These are phyloP conservation scores for Jacaranda mimosifolia DNA, from an alignment of 257 asterid genomes.

Conservation along the genomic window DNA sequence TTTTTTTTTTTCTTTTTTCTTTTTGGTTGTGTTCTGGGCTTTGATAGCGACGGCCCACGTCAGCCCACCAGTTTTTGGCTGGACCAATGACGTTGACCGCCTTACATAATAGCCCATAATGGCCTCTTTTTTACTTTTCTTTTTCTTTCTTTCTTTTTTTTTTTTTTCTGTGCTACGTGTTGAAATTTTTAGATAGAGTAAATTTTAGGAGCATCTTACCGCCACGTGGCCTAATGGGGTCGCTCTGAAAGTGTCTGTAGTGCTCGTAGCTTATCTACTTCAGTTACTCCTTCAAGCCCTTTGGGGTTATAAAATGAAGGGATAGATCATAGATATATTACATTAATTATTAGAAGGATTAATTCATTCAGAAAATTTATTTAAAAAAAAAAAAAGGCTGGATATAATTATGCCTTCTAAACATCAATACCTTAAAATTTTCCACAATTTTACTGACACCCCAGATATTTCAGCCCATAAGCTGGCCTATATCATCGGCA, in stretches of 20 bases:
- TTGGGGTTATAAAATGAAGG: no score
- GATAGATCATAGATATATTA: no score
- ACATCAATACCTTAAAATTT: no score
- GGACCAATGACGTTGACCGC: slow-evolving; percentile 55
- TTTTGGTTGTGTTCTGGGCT: slow-evolving; percentile 42
- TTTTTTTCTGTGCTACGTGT: slow-evolving; percentile 42
- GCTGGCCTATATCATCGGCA: no score
- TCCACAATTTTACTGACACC: no score
- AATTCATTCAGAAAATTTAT: no score
- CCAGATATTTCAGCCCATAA: no score
- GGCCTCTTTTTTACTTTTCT: slow-evolving; percentile 3
- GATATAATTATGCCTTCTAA: no score
- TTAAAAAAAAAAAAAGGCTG: no score
- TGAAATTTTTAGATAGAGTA: neutral
- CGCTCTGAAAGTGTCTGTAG: slow-evolving; percentile 25
- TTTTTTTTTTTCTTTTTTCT: neutral
- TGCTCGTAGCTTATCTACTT: slow-evolving; percentile 35
- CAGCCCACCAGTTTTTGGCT: slow-evolving; percentile 49
- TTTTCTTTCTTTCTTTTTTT: neutral
- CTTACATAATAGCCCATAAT: slow-evolving; percentile 39
- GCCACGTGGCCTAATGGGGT: slow-evolving; percentile 60
- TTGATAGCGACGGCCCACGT: slow-evolving; percentile 60
- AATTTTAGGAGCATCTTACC: neutral
- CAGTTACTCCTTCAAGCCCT: neutral
- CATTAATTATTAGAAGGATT: no score